A percentile compares a stretch with the other conserved stretches of the same genome.
Evolutionary conservation across 2,329 filamentous ascomycete species (phyloP).

Genomic region (Alternaria sp.): DNA sequence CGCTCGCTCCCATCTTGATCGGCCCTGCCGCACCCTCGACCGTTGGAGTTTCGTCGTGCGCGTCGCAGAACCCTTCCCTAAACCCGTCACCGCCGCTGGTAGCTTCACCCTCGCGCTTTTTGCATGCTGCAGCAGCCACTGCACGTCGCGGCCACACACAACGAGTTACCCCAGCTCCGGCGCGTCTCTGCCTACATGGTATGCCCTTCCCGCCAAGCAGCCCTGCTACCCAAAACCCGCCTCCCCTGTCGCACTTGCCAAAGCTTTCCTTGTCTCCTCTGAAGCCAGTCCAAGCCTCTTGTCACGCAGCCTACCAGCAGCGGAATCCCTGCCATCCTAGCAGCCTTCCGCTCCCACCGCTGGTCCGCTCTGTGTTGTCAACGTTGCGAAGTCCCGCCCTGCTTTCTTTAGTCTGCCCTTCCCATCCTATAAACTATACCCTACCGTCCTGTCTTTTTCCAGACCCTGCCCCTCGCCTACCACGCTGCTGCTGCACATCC

Average conservation of each 20-base stretch:
- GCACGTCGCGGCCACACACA: constrained; percentile 47
- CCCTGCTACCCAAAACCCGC: constrained; percentile 38
- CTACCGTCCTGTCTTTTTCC: constrained; percentile 39
- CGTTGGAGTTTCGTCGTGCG: constrained; percentile 39
- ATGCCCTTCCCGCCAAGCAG: constrained; percentile 50
- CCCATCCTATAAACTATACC: constrained; percentile 46
- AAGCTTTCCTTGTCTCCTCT: constrained; percentile 30
- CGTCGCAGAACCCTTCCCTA: constrained; percentile 27
- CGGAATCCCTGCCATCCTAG: constrained; percentile 40
- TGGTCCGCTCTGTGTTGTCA: constrained; percentile 44
- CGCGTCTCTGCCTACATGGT: constrained; percentile 51
- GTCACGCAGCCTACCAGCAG: constrained; percentile 36
- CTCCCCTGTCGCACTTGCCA: constrained; percentile 39
- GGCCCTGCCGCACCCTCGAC: constrained; percentile 34
- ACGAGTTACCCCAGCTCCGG: constrained; percentile 41
- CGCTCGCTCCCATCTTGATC: constrained; percentile 10
- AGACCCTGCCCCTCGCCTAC: constrained; percentile 47
- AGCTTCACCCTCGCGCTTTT: constrained; percentile 45
- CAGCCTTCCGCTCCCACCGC: constrained; percentile 38
- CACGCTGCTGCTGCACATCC: constrained; percentile 28
- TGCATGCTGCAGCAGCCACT: constrained; percentile 49
- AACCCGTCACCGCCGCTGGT: constrained; percentile 33
- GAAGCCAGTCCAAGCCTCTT: constrained; percentile 36
- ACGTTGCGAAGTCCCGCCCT: constrained; percentile 26
- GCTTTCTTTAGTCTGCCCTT: constrained; percentile 37